Base-by-base conservation (phyloP, 768 basidiomycete species). In the Hygrocybe punicea region DNA sequence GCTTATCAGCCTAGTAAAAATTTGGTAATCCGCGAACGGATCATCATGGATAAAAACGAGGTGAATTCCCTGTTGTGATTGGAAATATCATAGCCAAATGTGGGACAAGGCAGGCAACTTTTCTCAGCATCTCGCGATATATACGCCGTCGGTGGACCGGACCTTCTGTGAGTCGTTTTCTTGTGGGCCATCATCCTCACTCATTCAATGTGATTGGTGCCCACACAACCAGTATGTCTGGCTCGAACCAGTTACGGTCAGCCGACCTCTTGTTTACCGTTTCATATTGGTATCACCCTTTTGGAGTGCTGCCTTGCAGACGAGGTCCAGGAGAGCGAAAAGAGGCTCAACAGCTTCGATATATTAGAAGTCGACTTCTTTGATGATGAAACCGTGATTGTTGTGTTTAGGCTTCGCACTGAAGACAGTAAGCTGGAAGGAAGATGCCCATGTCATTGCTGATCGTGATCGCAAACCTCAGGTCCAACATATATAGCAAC, bases 291-390 rank as follows among this genome's bases (percentile, higher is more conserved):
- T 48, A 69, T 85, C 60, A 79, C 73, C 61, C 67, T 86, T 69
- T 73, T 86, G 45, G 81, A 84, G 67, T 83, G 83, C 72, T 71
- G 71, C 67, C 69, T 81, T 64, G 74, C 66, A 56, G 71, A 66
- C 67, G 77, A 74, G 71, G 68, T 65, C 39, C 62, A 59, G 60
- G 61, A 51, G 69, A 10, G 66, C 61, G 67, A 75, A 68, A 75
- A 70, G 58, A 72, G 61, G 45, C 62, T 63, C 61, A 65, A 57
- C 54, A 73, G 76, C 62, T 68, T 84, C 64, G 78, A 84, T 58
- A 62, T 89, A 45, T 67, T 90, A 67, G 85, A 86, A 63, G 79
- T 75, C 42, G 86, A 89, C 55, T 91, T 91, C 72, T 90, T 93
- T 69, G 90, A 92, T 74, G 85, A 89, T 62, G 81, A 84, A 68